A percentile compares a stretch with the other conserved stretches of the same genome.
These are phyloP conservation scores for Corniculantispora saksenae DNA, from an alignment of 2,329 filamentous ascomycete species.

Conservation along the genomic window DNA sequence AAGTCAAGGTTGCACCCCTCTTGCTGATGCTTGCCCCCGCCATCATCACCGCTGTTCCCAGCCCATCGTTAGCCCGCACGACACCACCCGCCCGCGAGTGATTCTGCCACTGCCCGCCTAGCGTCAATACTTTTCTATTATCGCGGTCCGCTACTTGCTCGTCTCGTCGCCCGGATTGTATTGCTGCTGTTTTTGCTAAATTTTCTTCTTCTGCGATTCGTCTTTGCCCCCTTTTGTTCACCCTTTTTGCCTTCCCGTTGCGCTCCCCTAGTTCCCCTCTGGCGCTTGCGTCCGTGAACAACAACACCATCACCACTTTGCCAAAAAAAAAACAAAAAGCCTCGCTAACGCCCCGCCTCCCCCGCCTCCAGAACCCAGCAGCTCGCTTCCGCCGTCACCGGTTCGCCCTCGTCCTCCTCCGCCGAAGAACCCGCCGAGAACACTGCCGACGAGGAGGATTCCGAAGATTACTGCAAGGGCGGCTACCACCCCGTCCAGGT, in stretches of 20 bases:
- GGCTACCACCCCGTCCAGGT: slow-evolving; percentile 95
- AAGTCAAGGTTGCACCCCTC: slow-evolving; percentile 18
- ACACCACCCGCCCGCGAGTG: not conserved
- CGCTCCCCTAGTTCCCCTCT: not conserved
- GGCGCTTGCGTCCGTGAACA: slow-evolving; percentile 7
- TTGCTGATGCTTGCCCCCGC: not conserved
- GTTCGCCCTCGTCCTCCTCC: slow-evolving; percentile 77
- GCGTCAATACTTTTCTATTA: not conserved
- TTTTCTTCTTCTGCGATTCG: not conserved
- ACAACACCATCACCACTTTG: not conserved
- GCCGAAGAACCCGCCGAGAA: slow-evolving; percentile 85
- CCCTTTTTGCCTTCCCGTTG: not conserved
- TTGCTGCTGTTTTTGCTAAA: too few species aligned
- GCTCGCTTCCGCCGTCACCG: slow-evolving; percentile 59
- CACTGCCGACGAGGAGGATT: slow-evolving; percentile 97
- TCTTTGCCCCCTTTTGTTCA: not conserved
- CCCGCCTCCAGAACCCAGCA: slow-evolving; percentile 59
- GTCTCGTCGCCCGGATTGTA: too few species aligned
- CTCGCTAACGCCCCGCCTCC: slow-evolving; percentile 28
- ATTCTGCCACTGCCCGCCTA: not conserved
- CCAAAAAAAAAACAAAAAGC: slow-evolving; percentile 7
- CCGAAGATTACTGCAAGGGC: slow-evolving; percentile 98
- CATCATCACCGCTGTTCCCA: slow-evolving; percentile 12
- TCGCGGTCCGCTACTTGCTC: too few species aligned
- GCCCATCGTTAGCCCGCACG: slow-evolving; percentile 7